Conservation (phyloP, 305 asterid species). For the Solanum hybrid region DNA sequence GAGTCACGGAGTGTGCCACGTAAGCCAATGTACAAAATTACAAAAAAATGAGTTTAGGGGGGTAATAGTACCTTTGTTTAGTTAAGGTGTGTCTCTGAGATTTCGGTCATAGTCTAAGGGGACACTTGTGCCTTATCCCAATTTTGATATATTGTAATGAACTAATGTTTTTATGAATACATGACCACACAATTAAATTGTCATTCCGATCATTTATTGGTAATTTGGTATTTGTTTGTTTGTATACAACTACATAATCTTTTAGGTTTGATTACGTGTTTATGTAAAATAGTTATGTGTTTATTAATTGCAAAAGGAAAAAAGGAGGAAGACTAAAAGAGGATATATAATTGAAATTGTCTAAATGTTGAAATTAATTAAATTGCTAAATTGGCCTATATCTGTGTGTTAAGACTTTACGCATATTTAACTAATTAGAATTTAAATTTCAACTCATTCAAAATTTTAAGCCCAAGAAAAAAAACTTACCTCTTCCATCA, state of each 20-base stretch:
- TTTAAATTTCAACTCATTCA: not conserved
- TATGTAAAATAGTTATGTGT: not conserved
- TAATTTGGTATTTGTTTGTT: not conserved
- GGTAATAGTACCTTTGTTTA: not conserved
- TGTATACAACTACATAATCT: not conserved
- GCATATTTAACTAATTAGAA: not conserved
- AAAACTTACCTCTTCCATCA: constrained; percentile 71
- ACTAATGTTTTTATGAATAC: not conserved
- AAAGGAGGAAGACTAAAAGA: not conserved
- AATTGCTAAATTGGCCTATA: not conserved
- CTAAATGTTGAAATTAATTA: not conserved
- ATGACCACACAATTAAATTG: not conserved
- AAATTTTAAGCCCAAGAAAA: not conserved
- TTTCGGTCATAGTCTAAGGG: not conserved
- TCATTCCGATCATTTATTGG: not conserved
- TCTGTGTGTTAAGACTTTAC: not conserved
- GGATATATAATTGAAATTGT: not conserved
- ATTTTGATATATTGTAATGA: not conserved
- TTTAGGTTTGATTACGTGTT: not conserved
- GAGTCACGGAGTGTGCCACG: not conserved
- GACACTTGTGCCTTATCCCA: not conserved
- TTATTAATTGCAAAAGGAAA: not conserved
- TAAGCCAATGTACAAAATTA: not conserved
- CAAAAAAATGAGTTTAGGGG: not conserved
- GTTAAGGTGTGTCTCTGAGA: not conserved